Evolutionary conservation across 2,329 filamentous ascomycete species (phyloP).

Genomic region (Alternaria sp.): DNA sequence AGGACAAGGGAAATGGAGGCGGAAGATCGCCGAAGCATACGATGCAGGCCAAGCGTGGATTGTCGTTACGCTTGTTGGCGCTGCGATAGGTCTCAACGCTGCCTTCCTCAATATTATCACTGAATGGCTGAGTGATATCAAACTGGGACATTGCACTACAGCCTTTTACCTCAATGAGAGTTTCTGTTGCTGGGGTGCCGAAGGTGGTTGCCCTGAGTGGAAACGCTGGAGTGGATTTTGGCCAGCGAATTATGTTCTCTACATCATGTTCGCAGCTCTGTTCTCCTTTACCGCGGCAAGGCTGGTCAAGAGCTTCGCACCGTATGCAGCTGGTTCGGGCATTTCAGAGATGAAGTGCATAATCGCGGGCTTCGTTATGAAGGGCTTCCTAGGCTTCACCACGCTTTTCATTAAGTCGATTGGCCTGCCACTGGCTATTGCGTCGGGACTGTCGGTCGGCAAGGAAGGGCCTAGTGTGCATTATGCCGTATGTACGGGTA

Average conservation of each 20-base stretch:
- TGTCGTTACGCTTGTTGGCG: constrained; percentile 90
- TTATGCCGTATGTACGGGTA: constrained; percentile 96
- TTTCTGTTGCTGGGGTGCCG: constrained; percentile 98
- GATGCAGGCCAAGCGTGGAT: constrained; percentile 98
- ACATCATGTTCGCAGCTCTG: constrained; percentile 82
- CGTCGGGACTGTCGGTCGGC: constrained; percentile 90
- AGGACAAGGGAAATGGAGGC: constrained; percentile 70
- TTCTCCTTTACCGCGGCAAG: constrained; percentile 85
- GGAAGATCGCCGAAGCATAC: constrained; percentile 84
- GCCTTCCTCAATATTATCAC: constrained; percentile 94
- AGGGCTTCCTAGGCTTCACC: constrained; percentile 91
- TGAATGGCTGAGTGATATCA: constrained; percentile 96
- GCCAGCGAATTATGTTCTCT: constrained; percentile 84
- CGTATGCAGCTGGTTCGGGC: constrained; percentile 94
- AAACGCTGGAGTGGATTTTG: constrained; percentile 83
- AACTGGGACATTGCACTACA: constrained; percentile 93
- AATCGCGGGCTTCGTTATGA: constrained; percentile 99
- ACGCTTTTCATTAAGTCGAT: constrained; percentile 95
- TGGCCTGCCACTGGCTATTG: constrained; percentile 88
- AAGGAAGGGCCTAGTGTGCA: constrained; percentile 99
- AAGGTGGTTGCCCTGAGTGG: constrained; percentile 89
- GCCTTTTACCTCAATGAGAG: constrained; percentile 97
- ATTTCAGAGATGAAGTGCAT: constrained; percentile 99
- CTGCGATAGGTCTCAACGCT: constrained; percentile 92
- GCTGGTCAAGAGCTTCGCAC: constrained; percentile 89